phyloP scores from a whole-genome alignment of 768 basidiomycete genomes.

The Lyophyllum semitale region DNA sequence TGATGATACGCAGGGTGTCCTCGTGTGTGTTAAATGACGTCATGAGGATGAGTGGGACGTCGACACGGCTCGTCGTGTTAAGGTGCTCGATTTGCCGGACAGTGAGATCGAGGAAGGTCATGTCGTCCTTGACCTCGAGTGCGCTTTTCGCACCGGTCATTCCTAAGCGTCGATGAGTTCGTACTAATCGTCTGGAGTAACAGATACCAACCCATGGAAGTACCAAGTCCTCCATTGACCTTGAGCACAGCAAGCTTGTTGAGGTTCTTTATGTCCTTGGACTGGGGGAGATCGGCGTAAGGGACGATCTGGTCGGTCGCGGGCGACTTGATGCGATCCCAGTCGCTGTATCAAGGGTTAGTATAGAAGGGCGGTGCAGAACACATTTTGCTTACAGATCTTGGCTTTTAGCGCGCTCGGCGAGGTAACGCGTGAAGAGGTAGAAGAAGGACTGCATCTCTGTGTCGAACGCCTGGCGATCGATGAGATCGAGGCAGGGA shows the following conservation, averaged over 20 bases:
- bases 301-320: slow-evolving; percentile 84
- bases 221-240: slow-evolving; percentile 92
- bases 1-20: slow-evolving; percentile 93
- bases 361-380: slow-evolving; percentile 2
- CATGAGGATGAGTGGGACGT: slow-evolving; percentile 98
- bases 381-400: slow-evolving; percentile 66
- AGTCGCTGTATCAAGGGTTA: slow-evolving; percentile 53
- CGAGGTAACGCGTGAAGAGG: slow-evolving; percentile 92
- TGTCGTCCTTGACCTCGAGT: slow-evolving; percentile 94
- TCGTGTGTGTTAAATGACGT: slow-evolving; percentile 99
- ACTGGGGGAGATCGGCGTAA: slow-evolving; percentile 69
- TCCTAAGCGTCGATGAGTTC: slow-evolving; percentile 38
- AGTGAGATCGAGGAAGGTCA: slow-evolving; percentile 95
- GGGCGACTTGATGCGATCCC: slow-evolving; percentile 89
- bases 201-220: slow-evolving; percentile 71
- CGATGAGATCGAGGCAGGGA: slow-evolving; percentile 16
- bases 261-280: slow-evolving; percentile 64
- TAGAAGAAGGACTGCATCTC: slow-evolving; percentile 98
- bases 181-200: background rate
- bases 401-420: slow-evolving; percentile 82
- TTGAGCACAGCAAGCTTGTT: slow-evolving; percentile 95
- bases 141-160: slow-evolving; percentile 90
- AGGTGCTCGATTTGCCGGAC: slow-evolving; percentile 96
- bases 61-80: slow-evolving; percentile 79
- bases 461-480: slow-evolving; percentile 77